Conservation (phyloP, 306 rosid species). For the Fragaria iinumae region DNA sequence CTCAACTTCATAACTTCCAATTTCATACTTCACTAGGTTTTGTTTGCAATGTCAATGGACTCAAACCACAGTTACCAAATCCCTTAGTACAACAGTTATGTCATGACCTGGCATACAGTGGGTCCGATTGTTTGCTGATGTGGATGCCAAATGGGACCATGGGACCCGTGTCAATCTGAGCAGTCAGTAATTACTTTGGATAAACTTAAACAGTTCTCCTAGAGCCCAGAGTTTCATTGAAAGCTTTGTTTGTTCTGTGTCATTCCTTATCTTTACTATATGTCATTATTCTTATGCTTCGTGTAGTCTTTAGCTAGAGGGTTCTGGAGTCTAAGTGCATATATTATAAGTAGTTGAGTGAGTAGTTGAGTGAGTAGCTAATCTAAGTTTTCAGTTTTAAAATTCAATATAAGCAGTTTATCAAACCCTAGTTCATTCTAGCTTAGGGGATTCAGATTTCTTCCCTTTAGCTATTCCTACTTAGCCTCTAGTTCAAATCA, state of each 20-base stretch:
- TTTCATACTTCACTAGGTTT: background rate
- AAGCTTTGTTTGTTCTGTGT: no score
- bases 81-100: background rate
- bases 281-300: no score
- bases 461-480: background rate
- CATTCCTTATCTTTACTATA: no score
- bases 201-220: no score
- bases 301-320: no score
- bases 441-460: background rate
- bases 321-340: no score
- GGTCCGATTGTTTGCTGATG: background rate
- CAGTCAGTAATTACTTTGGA: no score
- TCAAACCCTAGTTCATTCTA: background rate
- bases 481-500: slow-evolving; percentile 41
- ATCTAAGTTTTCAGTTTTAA: background rate
- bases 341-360: no score
- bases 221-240: no score
- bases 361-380: background rate
- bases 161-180: background rate
- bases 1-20: background rate
- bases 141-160: background rate
- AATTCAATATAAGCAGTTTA: background rate
- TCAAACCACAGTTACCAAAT: background rate
- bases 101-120: background rate
- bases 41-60: background rate